These are phyloP conservation scores for Phytophthora constricta DNA, from an alignment of 352 stramenopile species.

Conservation along the genomic window DNA sequence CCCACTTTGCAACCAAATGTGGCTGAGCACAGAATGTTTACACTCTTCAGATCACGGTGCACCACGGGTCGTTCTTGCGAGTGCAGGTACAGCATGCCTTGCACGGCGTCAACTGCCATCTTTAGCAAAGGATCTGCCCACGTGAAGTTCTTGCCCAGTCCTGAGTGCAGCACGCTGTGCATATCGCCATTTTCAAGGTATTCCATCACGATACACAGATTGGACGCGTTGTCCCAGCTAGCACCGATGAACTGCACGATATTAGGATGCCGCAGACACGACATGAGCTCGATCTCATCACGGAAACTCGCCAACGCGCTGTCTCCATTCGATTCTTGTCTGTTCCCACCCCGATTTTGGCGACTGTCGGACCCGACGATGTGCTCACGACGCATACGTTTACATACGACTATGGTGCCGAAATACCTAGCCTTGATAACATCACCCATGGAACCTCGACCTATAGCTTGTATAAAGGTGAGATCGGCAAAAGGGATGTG, in stretches of 20 bases:
- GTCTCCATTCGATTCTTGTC: conserved; percentile 27
- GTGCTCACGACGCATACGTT: conserved; percentile 86
- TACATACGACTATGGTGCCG: conserved; percentile 88
- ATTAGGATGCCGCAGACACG: conserved; percentile 84
- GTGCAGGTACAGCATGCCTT: conserved; percentile 90
- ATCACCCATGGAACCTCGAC: conserved; percentile 81
- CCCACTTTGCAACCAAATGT: conserved; percentile 90
- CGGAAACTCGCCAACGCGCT: conserved; percentile 77
- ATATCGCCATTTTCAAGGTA: conserved; percentile 91
- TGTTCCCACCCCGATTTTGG: conserved; percentile 23
- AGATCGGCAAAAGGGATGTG: conserved; percentile 88
- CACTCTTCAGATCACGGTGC: conserved; percentile 88
- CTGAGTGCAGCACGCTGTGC: conserved; percentile 86
- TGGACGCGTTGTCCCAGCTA: conserved; percentile 89
- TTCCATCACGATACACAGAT: conserved; percentile 91
- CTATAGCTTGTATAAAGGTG: conserved; percentile 82
- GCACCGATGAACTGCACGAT: conserved; percentile 91
- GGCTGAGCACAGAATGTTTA: conserved; percentile 89
- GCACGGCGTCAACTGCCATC: conserved; percentile 86
- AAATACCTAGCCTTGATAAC: conserved; percentile 91
- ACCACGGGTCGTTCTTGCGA: conserved; percentile 85
- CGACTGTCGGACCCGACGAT: conserved; percentile 56
- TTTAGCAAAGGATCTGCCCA: conserved; percentile 88
- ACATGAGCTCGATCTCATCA: conserved; percentile 89
- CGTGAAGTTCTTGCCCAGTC: conserved; percentile 79